These are phyloP conservation scores for Backusella westeae DNA, from an alignment of 192 early-diverging fungal genomes.

Conservation along the genomic window DNA sequence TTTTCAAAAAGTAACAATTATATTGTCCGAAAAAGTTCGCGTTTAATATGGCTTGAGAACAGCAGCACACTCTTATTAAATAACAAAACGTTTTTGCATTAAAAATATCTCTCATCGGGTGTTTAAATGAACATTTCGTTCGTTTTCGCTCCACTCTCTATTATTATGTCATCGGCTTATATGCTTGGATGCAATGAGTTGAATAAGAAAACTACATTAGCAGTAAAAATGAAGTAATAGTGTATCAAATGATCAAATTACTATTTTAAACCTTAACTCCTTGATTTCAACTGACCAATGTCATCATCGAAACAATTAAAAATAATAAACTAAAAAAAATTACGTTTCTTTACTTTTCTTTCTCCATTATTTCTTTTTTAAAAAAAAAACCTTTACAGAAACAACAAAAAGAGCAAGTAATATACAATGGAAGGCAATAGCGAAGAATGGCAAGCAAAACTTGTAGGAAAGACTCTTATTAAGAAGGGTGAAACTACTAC, in stretches of 20 bases:
- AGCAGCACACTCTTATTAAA: too few species aligned
- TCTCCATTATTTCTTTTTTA: not conserved
- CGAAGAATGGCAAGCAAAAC: slow-evolving; percentile 23
- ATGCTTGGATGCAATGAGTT: too few species aligned
- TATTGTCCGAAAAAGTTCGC: too few species aligned
- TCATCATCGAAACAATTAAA: not conserved
- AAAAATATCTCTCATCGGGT: too few species aligned
- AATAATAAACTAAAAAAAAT: not conserved
- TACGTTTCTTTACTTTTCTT: not conserved
- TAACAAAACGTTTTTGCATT: too few species aligned
- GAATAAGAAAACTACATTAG: too few species aligned
- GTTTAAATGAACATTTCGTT: too few species aligned
- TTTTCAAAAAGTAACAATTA: too few species aligned
- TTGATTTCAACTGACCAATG: not conserved
- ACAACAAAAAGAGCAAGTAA: not conserved
- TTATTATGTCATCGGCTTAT: too few species aligned
- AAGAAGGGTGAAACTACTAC: not conserved
- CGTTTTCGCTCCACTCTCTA: too few species aligned
- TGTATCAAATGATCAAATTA: not conserved
- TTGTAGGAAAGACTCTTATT: slow-evolving; percentile 33
- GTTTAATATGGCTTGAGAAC: too few species aligned
- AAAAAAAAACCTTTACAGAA: not conserved
- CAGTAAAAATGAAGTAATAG: not conserved
- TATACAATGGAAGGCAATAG: not conserved
- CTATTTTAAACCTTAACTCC: not conserved